Base-by-base conservation (phyloP, 768 basidiomycete species). In the Agaricus bisporus region DNA sequence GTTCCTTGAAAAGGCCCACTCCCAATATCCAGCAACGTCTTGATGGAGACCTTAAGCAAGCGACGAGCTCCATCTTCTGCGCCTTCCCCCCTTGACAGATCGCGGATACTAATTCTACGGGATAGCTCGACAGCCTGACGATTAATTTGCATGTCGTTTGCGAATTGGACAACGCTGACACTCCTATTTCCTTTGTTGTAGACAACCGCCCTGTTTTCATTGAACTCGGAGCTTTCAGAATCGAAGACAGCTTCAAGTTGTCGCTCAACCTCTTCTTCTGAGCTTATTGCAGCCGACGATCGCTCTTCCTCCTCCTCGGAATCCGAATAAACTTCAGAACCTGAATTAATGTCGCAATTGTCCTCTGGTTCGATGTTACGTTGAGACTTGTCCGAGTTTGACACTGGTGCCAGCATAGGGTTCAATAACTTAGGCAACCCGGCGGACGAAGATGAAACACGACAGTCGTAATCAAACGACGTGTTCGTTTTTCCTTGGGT, bases 261-360 rank as follows among this genome's bases (percentile, higher is more conserved):
- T 18, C 25, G 38, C 28, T 54, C 45, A 44, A 54, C 45, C 38
- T 54, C 52, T 47, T 54, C 52, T 41, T 54, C 52, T 28, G 52
- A 54, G 44, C 18, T 41, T 45, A 54, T 15, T 39, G 25, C 41
- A 9, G 17, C 20, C 44, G 22, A 25, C 4, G 14, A 12, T 41
- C 29, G 26, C 25, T 15, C 38, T 47, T 36, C 52, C 8, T 47
- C 45, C 18, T 54, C 52, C 45, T 54, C 45, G 45, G 52, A 32
- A 41, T n/a, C 22, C 45, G 18, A 32, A 14, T n/a, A 32, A 29
- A 14, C n/a, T 14, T 18, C 35, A 32, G 25, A 29, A 29, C 37
- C 17, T 10, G 36, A 47, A 14, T n/a, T 5, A 25, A 41, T 38
- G 11, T 47, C 45, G 26, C 10, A 29, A 25, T 17, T 17, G 39